A percentile compares a stretch with the other conserved stretches of the same genome.
Conservation (phyloP, 2,329 filamentous ascomycete genomes). For the Alternaria alternata region DNA sequence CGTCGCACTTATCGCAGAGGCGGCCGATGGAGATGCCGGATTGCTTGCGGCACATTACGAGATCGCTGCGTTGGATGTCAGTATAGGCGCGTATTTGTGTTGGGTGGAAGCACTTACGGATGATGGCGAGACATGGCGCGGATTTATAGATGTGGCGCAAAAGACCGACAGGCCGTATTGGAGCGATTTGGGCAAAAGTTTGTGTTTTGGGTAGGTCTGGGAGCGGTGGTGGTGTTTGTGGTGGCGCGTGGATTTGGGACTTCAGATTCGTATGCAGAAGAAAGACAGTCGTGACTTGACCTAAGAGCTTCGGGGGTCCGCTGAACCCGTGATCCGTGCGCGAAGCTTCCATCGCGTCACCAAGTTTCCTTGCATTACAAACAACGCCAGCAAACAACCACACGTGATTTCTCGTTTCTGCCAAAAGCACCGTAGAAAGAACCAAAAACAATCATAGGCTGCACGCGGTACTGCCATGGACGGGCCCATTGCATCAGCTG, state of each 20-base stretch:
- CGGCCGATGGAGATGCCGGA: constrained; percentile 97
- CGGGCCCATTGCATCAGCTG: constrained; percentile 62
- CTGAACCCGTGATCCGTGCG: constrained; percentile 35
- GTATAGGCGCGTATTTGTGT: constrained; percentile 7
- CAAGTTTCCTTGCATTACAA: constrained; percentile 6
- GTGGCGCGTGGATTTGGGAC: constrained; percentile 7
- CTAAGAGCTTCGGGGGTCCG: constrained; percentile 19
- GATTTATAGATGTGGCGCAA: not conserved
- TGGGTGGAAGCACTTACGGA: constrained; percentile 67
- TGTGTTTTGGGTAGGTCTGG: not conserved
- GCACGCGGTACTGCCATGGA: constrained; percentile 30
- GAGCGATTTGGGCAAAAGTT: not conserved
- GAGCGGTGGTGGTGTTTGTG: constrained; percentile 3
- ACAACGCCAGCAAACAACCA: not conserved
- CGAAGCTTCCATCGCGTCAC: constrained; percentile 30
- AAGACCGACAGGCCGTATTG: not conserved
- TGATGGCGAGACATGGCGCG: constrained; percentile 87
- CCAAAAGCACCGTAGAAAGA: not conserved
- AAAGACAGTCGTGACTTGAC: constrained; percentile 9
- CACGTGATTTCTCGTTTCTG: constrained; percentile 1
- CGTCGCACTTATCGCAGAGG: constrained; percentile 99
- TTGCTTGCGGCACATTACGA: constrained; percentile 99
- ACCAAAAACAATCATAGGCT: not conserved
- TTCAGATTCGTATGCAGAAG: constrained; percentile 21
- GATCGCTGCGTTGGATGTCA: constrained; percentile 67